These are phyloP conservation scores for Fusarium proliferatum DNA, from an alignment of 2,329 filamentous ascomycete species.

Conservation along the genomic window DNA sequence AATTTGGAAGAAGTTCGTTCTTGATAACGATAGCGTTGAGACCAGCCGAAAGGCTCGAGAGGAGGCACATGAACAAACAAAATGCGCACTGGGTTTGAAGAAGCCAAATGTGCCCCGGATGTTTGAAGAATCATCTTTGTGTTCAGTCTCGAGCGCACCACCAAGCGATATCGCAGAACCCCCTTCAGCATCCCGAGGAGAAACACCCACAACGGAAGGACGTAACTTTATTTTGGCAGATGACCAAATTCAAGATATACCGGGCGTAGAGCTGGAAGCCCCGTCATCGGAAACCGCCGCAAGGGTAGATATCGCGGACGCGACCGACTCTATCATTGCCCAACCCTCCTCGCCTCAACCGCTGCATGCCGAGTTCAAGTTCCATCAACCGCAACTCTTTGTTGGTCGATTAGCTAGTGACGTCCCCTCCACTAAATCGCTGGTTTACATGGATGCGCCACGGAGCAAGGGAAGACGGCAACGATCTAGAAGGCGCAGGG, in stretches of 20 bases:
- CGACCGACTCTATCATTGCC: conserved; percentile 22
- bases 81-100: conserved; percentile 15
- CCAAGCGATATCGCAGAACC: conserved; percentile 35
- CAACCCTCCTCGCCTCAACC: conserved; percentile 30
- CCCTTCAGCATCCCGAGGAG: conserved; percentile 25
- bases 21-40: conserved; percentile 38
- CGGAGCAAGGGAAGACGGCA: conserved; percentile 23
- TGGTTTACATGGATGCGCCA: neutral
- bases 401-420: conserved; percentile 45
- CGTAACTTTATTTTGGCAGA: neutral
- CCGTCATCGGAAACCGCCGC: conserved; percentile 9
- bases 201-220: neutral
- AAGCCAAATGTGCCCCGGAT: neutral
- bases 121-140: conserved; percentile 22
- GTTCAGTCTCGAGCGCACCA: neutral
- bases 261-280: neutral
- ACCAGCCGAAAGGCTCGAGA: conserved; percentile 33
- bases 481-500: conserved; percentile 32
- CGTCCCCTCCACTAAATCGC: neutral
- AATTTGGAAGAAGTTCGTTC: conserved; percentile 47
- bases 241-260: neutral
- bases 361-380: conserved; percentile 39
- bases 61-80: conserved; percentile 38
- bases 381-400: conserved; percentile 49
- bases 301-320: conserved; percentile 9